A percentile compares a stretch with the other conserved stretches of the same genome.
phyloP scores from a whole-genome alignment of 495 filamentous ascomycete genomes.

The Mytilinidion resinicola region DNA sequence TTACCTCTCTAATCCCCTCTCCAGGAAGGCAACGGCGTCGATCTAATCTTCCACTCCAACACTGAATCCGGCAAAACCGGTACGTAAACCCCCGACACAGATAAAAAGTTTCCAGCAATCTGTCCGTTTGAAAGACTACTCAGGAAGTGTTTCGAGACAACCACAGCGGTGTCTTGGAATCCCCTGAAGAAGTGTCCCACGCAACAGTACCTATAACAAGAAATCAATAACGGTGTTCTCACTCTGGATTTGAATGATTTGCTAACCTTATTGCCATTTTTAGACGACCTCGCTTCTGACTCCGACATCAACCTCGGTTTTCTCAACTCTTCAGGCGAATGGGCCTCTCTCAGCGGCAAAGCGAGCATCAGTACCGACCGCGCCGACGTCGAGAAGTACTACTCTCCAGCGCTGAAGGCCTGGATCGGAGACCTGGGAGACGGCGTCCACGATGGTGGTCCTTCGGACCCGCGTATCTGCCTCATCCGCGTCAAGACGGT shows the following conservation, averaged over 20 bases:
- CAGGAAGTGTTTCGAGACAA: no score
- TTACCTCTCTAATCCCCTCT: background rate
- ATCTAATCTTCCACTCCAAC: conserved; percentile 91
- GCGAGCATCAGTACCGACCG: conserved; percentile 63
- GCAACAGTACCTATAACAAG: no score
- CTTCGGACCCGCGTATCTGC: conserved; percentile 72
- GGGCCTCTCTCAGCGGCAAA: conserved; percentile 75
- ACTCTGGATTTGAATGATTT: no score
- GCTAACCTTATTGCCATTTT: no score
- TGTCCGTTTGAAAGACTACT: no score
- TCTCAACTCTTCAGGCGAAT: conserved; percentile 65
- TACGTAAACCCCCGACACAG: no score
- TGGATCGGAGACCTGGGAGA: conserved; percentile 92
- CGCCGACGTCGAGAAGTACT: conserved; percentile 64
- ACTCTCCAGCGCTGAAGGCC: conserved; percentile 66
- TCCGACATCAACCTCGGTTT: conserved; percentile 81
- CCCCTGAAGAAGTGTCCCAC: no score
- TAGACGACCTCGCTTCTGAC: conserved; percentile 70
- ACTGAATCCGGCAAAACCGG: conserved; percentile 86
- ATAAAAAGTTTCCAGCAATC: no score
- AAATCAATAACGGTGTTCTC: no score
- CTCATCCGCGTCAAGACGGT: conserved; percentile 60
- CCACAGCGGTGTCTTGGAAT: no score
- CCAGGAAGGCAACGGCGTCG: conserved; percentile 70
- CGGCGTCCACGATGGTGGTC: conserved; percentile 75